phyloP scores from a whole-genome alignment of 2,329 filamentous ascomycete species.

The Rhytidhysteron rufulum region DNA sequence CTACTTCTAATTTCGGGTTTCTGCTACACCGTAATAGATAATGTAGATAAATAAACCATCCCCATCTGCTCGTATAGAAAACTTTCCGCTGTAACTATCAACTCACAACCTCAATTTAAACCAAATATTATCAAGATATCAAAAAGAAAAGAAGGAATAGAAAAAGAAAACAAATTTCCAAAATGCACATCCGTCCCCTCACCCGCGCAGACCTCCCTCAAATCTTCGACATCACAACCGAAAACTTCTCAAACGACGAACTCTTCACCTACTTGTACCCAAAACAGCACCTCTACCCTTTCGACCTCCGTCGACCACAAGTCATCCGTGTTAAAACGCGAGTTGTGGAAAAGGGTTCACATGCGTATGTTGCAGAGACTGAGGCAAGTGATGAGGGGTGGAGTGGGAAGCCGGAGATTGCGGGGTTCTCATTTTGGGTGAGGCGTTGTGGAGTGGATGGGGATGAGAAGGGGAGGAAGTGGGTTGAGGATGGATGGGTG shows the following conservation, averaged over 20 bases:
- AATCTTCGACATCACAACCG: constrained; percentile 7
- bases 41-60: too few species aligned
- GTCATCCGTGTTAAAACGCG: constrained; percentile 12
- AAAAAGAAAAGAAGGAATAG: too few species aligned
- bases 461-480: constrained; percentile 11
- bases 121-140: too few species aligned
- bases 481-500: constrained; percentile 10
- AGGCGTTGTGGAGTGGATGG: constrained; percentile 6
- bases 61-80: too few species aligned
- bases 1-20: too few species aligned
- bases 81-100: too few species aligned
- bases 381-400: constrained; percentile 14
- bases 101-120: too few species aligned
- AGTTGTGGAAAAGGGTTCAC: constrained; percentile 10
- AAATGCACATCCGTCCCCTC: constrained; percentile 15
- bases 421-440: constrained; percentile 14
- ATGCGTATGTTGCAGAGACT: constrained; percentile 15
- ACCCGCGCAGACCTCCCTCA: constrained; percentile 12
- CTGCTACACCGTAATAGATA: too few species aligned
- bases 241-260: constrained; percentile 15
- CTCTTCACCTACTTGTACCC: constrained; percentile 17
- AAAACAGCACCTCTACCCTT: constrained; percentile 11
- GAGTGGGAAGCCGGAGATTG: constrained; percentile 11
- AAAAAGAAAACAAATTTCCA: too few species aligned
- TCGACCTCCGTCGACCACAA: constrained; percentile 13